Percentiles rank a stretch among this genome's conserved stretches.
These are phyloP conservation scores for Peronosclerospora sorghi DNA, from an alignment of 352 stramenopile genomes.

Conservation along the genomic window DNA sequence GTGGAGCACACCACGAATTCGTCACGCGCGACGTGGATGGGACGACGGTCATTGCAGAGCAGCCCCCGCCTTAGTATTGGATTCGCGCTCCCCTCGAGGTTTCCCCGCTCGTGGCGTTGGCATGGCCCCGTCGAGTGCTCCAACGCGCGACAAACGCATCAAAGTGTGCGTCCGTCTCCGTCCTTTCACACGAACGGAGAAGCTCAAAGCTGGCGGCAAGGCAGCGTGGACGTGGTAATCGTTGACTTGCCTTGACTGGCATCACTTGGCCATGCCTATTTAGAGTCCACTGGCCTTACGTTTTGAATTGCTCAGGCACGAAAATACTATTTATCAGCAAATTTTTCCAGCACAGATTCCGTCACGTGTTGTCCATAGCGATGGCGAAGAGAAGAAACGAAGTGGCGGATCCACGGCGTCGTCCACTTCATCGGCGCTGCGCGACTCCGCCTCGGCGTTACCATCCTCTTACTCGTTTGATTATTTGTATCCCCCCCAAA, in stretches of 20 bases:
- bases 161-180: constrained; percentile 69
- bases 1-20: too few species aligned
- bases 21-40: too few species aligned
- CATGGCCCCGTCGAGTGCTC: constrained; percentile 16
- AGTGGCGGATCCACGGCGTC: constrained; percentile 24
- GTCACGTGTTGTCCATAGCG: constrained; percentile 3
- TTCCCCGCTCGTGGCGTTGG: neutral
- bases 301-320: constrained; percentile 55
- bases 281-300: neutral
- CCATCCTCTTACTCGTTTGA: constrained; percentile 81
- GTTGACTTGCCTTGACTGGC: neutral
- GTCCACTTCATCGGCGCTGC: constrained; percentile 20
- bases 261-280: neutral
- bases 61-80: neutral
- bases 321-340: constrained; percentile 84
- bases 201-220: constrained; percentile 55
- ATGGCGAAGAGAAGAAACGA: constrained; percentile 11
- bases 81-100: neutral
- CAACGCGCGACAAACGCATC: constrained; percentile 51
- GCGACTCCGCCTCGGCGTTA: constrained; percentile 23
- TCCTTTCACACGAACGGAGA: constrained; percentile 66
- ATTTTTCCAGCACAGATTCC: constrained; percentile 64
- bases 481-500: constrained; percentile 68
- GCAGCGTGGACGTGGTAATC: constrained; percentile 70
- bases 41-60: neutral